A percentile compares a stretch with the other conserved stretches of the same genome.
phyloP scores from a whole-genome alignment of 805 yeast species.

The Zygosaccharomyces pseudorouxii region DNA sequence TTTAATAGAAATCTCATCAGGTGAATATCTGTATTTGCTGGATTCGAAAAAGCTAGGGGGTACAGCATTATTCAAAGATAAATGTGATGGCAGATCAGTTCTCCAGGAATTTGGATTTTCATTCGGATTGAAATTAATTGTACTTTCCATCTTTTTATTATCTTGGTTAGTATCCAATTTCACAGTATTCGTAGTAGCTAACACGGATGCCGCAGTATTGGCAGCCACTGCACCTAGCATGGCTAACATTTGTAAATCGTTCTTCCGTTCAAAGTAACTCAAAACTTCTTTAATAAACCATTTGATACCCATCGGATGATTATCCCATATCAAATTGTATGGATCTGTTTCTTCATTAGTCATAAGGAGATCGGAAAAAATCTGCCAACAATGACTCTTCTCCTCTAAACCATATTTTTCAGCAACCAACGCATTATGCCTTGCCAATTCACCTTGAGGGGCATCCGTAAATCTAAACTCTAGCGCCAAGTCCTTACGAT shows the following conservation, averaged over 20 bases:
- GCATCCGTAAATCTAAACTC: conserved; percentile 63
- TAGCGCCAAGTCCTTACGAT: conserved; percentile 62
- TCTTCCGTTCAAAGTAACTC: conserved; percentile 54
- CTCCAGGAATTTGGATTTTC: conserved; percentile 9
- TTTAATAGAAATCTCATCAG: conserved; percentile 20
- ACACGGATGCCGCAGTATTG: conserved; percentile 15
- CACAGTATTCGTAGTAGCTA: conserved; percentile 1
- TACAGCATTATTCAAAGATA: conserved; percentile 12
- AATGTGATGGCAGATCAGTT: conserved; percentile 18
- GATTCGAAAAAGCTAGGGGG: conserved; percentile 7
- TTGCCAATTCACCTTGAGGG: conserved; percentile 56
- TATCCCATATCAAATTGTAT: conserved; percentile 64
- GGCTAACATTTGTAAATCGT: conserved; percentile 84
- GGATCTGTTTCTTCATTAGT: conserved; percentile 25
- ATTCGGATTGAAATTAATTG: conserved; percentile 17
- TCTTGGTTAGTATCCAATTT: background rate
- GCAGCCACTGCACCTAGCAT: conserved; percentile 73
- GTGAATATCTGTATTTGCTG: conserved; percentile 8
- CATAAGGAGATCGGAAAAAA: conserved; percentile 41
- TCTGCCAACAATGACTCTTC: conserved; percentile 71
- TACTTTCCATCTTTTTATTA: conserved; percentile 17
- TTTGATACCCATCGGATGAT: conserved; percentile 68
- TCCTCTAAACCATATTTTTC: conserved; percentile 54
- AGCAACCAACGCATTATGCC: conserved; percentile 69
- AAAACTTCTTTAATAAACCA: conserved; percentile 64